Evolutionary conservation across 179 eudicot species (phyloP).

Genomic region (Monotropa hypopitys): DNA sequence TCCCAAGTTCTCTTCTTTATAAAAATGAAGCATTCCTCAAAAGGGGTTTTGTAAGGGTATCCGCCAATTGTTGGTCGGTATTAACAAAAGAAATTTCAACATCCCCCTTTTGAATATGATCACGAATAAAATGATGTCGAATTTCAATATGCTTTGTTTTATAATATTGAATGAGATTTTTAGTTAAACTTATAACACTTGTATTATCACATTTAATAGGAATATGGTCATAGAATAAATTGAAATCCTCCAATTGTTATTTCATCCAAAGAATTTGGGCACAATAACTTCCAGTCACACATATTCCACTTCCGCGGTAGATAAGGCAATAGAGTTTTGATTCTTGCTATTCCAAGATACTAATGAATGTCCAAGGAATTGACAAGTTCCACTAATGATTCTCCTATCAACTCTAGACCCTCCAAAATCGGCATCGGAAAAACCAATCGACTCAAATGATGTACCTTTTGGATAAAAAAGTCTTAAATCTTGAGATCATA

Average conservation of each 20-base stretch:
- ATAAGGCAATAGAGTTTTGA: background rate
- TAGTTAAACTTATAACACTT: too few species aligned
- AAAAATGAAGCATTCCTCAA: too few species aligned
- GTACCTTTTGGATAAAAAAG: background rate
- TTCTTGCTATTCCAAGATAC: background rate
- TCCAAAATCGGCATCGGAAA: background rate
- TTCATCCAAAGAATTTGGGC: background rate
- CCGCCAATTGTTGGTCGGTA: too few species aligned
- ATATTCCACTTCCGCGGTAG: background rate
- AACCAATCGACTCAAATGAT: background rate
- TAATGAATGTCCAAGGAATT: background rate
- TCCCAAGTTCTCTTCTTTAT: too few species aligned
- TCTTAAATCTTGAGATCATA: background rate
- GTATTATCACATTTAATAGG: too few species aligned
- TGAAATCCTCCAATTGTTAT: background rate
- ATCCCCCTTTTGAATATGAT: too few species aligned
- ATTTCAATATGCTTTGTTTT: too few species aligned
- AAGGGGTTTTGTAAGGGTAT: too few species aligned
- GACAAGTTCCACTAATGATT: background rate
- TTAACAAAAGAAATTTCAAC: too few species aligned
- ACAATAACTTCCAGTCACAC: background rate
- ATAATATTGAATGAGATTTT: too few species aligned
- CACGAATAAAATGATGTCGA: too few species aligned
- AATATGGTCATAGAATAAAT: background rate
- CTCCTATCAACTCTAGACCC: background rate